Percentiles rank a stretch among this genome's conserved stretches.
These are phyloP conservation scores for Hypoxylon subgilvum DNA, from an alignment of 495 filamentous ascomycete species.

Conservation along the genomic window DNA sequence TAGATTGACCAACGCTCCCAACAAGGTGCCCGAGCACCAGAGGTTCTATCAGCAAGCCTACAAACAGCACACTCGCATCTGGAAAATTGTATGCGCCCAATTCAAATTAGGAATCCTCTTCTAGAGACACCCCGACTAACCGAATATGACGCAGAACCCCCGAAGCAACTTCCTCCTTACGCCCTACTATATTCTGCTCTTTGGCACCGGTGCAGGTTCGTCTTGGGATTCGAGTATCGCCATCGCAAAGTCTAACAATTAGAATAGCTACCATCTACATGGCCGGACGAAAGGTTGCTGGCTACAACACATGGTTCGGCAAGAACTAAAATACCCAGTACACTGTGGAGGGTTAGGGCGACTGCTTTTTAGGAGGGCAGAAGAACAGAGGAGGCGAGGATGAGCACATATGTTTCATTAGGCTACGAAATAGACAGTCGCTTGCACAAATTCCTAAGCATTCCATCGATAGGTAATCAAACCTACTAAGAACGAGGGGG, in stretches of 20 bases:
- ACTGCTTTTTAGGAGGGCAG: conserved; percentile 5
- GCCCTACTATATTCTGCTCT: conserved; percentile 76
- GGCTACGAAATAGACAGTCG: conserved; percentile 34
- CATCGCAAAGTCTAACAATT: conserved; percentile 55
- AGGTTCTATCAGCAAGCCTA: conserved; percentile 80
- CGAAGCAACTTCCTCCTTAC: conserved; percentile 70
- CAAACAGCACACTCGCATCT: conserved; percentile 71
- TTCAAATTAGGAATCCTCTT: not conserved
- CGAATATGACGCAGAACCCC: conserved; percentile 58
- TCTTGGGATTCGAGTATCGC: conserved; percentile 5
- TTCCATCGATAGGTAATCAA: conserved; percentile 8
- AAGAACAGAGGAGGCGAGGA: conserved; percentile 12
- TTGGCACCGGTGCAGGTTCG: conserved; percentile 60
- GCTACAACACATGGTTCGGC: conserved; percentile 89
- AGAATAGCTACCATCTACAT: conserved; percentile 64
- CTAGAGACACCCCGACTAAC: conserved; percentile 25
- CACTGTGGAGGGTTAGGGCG: not conserved
- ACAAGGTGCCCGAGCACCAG: conserved; percentile 86
- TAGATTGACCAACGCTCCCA: conserved; percentile 78
- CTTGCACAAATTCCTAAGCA: conserved; percentile 24
- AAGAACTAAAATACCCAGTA: conserved; percentile 57
- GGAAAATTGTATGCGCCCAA: conserved; percentile 76
- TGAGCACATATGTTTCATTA: conserved; percentile 17
- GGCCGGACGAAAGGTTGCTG: conserved; percentile 63
- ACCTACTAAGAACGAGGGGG: not conserved